phyloP scores from a whole-genome alignment of 495 filamentous ascomycete species.

The Penicillium longicatenatum region DNA sequence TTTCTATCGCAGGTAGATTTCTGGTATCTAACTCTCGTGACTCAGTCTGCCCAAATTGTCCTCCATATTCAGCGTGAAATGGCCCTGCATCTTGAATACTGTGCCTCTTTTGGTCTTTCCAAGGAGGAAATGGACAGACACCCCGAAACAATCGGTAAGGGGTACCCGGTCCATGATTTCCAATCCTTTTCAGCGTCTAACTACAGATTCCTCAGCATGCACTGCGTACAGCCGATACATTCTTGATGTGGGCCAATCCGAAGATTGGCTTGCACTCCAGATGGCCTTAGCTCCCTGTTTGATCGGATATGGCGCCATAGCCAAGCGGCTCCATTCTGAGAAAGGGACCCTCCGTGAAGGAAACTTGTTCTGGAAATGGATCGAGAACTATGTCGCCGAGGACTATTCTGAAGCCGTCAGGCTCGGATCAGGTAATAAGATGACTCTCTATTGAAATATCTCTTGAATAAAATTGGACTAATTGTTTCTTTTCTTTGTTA shows the following conservation, averaged over 20 bases:
- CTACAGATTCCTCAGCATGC: constrained; percentile 42
- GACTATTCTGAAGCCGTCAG: constrained; percentile 73
- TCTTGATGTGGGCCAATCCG: constrained; percentile 82
- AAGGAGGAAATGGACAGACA: constrained; percentile 69
- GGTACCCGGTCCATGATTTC: background rate
- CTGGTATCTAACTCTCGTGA: constrained; percentile 3
- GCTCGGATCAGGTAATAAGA: constrained; percentile 62
- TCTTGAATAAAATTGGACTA: constrained; percentile 10
- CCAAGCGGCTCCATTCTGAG: constrained; percentile 61
- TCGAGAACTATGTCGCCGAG: constrained; percentile 78
- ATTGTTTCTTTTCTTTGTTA: constrained; percentile 35
- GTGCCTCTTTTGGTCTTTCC: constrained; percentile 75
- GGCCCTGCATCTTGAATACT: constrained; percentile 78
- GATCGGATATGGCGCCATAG: constrained; percentile 82
- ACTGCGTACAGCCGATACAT: constrained; percentile 68
- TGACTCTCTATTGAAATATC: background rate
- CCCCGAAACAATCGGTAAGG: constrained; percentile 72
- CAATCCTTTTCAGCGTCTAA: constrained; percentile 15
- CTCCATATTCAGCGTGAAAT: constrained; percentile 77
- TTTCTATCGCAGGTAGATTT: background rate
- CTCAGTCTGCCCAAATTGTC: constrained; percentile 68
- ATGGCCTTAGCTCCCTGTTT: constrained; percentile 82
- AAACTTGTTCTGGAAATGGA: constrained; percentile 89
- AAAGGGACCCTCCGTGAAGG: constrained; percentile 57
- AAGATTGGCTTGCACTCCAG: constrained; percentile 83